Percentiles rank a stretch among this genome's conserved stretches.
phyloP scores from a whole-genome alignment of 208 protist species.

The Leishmania gerbilli region DNA sequence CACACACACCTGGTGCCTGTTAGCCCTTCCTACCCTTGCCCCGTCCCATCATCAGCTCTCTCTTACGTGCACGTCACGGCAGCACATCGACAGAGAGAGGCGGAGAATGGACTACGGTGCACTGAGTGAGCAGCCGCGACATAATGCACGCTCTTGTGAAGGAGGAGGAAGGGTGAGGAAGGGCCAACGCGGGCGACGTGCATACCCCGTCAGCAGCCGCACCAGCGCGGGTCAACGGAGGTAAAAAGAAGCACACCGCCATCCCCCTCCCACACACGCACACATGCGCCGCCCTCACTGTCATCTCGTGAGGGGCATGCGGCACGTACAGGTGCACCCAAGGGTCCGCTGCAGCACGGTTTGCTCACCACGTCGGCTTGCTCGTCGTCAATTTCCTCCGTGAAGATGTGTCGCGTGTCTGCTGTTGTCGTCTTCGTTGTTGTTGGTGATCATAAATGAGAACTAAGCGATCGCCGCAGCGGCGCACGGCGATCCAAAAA shows the following conservation, averaged over 20 bases:
- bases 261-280: not conserved
- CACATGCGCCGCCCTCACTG: not conserved
- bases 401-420: not conserved
- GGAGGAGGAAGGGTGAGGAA: not conserved
- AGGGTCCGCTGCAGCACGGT: not conserved
- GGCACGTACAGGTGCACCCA: not conserved
- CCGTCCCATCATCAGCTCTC: not conserved
- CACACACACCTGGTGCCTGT: not conserved
- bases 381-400: not conserved
- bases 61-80: not conserved
- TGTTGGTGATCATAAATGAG: not conserved
- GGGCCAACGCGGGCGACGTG: not conserved
- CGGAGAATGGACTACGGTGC: not conserved
- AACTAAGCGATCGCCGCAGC: not conserved
- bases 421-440: not conserved
- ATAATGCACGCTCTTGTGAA: not conserved
- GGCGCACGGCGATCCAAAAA: not conserved
- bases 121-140: not conserved
- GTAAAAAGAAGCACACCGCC: not conserved
- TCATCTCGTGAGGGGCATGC: not conserved
- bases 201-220: not conserved
- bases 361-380: not conserved
- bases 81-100: not conserved
- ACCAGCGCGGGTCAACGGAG: not conserved
- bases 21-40: not conserved